Base-by-base conservation (phyloP, 805 yeast genomes). In the Candida peoriensis region DNA sequence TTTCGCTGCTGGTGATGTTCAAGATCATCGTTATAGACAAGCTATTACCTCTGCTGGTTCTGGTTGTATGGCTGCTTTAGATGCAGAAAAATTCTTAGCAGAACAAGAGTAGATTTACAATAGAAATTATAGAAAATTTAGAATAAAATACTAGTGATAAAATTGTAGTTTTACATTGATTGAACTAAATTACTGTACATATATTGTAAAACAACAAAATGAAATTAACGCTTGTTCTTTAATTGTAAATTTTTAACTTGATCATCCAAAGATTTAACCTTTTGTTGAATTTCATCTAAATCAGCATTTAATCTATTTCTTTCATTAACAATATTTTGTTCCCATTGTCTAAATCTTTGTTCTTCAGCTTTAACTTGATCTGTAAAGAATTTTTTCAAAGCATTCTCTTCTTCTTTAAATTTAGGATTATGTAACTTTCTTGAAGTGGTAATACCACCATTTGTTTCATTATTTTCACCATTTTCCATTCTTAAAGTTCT, bases 41-140 rank as follows among this genome's bases (percentile, higher is more conserved):
- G 98, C 98, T 39, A 87, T 93, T 58, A 93, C 98, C 27, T 88
- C 97, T 61, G 98, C 98, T n/a, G 98, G 98, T 57, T 75, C 96
- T 44, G 98, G 98, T 45, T 93, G 98, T 74, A 90, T 89, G 97
- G 98, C 98, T 54, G 98, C 95, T 41, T 74, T 93, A 43, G 97
- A 93, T 55, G 86, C 90, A 56, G 97, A 89, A 68, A 81, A 77
- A 61, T 83, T 72, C 61, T 60, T 89, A 43, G 66, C 90, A 30
- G 94, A 84, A 48, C 51, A 55, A 36, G 71, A 67, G 38, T 66
- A 58, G 38, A 18, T 29, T 22, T 32, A n/a, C 14, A 29, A 23
- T 33, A 22, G 28, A 34, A 32, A 22, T 26, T 10, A 32, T 23
- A 15, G 26, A 27, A 20, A 28, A n/a, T 36, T 21, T 21, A 28